A percentile compares a stretch with the other conserved stretches of the same genome.
Evolutionary conservation across 352 stramenopile species (phyloP).

Genomic region (Phytophthora sojae): DNA sequence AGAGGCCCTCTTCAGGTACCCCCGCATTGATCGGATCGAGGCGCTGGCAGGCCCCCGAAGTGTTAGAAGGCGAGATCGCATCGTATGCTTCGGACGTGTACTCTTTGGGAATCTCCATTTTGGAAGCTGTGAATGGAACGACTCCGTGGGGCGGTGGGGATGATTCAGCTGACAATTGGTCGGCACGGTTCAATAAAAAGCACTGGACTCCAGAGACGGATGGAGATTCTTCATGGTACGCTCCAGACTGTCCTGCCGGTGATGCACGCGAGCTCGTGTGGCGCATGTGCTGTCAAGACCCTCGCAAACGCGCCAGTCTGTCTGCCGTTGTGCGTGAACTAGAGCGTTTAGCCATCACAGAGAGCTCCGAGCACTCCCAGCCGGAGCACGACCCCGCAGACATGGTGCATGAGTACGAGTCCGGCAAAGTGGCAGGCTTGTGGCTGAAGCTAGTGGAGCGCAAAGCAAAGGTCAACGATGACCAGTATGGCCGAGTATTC

Average conservation of each 20-base stretch:
- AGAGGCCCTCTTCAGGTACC: too few relatives aligned
- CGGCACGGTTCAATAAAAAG: not conserved
- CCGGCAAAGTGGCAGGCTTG: not conserved
- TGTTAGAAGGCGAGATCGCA: not conserved
- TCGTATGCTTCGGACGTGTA: slow-evolving; percentile 20
- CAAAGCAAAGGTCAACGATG: not conserved
- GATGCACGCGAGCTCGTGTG: slow-evolving; percentile 10
- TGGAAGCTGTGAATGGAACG: slow-evolving; percentile 21
- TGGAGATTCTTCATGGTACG: not conserved
- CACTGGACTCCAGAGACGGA: slow-evolving; percentile 1
- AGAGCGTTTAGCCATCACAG: not conserved
- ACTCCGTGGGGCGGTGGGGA: slow-evolving; percentile 10
- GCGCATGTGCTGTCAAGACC: slow-evolving; percentile 15
- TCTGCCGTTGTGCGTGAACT: not conserved
- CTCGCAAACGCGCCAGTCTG: too few relatives aligned
- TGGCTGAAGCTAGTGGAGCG: not conserved
- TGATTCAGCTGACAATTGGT: not conserved
- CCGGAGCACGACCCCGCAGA: not conserved
- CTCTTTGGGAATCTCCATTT: slow-evolving; percentile 30
- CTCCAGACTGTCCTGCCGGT: not conserved
- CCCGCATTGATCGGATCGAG: not conserved
- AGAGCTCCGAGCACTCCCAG: not conserved
- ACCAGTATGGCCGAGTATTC: not conserved
- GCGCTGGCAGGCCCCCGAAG: slow-evolving; percentile 18
- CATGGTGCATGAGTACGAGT: not conserved